Evolutionary conservation across 2,329 filamentous ascomycete species (phyloP).

Genomic region (Pochonia chlamydosporia): DNA sequence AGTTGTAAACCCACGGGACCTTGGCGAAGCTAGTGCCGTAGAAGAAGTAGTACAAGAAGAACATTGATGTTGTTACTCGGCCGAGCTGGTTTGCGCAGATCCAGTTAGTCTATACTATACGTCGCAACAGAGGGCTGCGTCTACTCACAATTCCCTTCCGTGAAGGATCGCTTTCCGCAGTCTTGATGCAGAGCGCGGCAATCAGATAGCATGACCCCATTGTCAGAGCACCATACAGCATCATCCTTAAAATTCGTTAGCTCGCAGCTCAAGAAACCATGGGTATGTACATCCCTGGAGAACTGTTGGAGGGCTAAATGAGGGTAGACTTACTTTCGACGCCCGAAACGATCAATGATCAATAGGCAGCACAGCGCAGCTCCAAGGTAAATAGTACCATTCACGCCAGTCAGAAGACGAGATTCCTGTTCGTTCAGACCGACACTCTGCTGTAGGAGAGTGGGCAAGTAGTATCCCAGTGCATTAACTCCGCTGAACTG

Average conservation of each 20-base stretch:
- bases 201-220: conserved; percentile 32
- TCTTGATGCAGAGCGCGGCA: conserved; percentile 27
- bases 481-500: conserved; percentile 39
- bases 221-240: conserved; percentile 30
- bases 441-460: conserved; percentile 49
- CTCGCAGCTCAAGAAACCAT: too few relatives aligned
- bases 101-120: too few relatives aligned
- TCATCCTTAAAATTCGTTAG: too few relatives aligned
- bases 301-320: too few relatives aligned
- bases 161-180: conserved; percentile 23
- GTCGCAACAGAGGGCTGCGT: too few relatives aligned
- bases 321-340: conserved; percentile 26
- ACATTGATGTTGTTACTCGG: conserved; percentile 34
- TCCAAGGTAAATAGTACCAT: conserved; percentile 30
- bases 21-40: conserved; percentile 33
- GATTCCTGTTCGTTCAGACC: conserved; percentile 45
- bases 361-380: conserved; percentile 30
- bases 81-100: conserved; percentile 26
- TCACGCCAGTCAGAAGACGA: conserved; percentile 50
- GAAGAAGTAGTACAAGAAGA: conserved; percentile 36
- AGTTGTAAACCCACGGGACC: conserved; percentile 35
- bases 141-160: conserved; percentile 18
- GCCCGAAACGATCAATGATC: conserved; percentile 34
- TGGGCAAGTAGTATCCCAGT: conserved; percentile 43
- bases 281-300: too few relatives aligned